Conservation (phyloP, 306 rosid species). For the Inga oerstediana region DNA sequence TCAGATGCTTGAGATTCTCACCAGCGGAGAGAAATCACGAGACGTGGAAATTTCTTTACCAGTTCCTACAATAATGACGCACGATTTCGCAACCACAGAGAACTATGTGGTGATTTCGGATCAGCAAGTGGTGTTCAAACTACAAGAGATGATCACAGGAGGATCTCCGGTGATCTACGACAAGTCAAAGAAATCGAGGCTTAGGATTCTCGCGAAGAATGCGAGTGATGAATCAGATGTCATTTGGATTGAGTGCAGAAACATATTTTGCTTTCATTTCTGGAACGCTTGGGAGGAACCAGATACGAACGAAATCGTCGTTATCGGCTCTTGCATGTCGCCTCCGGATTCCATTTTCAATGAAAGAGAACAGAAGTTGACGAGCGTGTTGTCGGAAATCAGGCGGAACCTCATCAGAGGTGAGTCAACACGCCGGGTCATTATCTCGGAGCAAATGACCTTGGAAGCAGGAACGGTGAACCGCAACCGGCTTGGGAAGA, state of each 20-base stretch:
- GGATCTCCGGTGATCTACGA: constrained; percentile 70
- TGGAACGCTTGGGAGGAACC: constrained; percentile 85
- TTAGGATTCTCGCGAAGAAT: constrained; percentile 55
- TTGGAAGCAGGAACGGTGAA: constrained; percentile 76
- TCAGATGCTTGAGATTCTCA: constrained; percentile 59
- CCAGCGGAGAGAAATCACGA: constrained; percentile 49
- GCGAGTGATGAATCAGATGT: constrained; percentile 35
- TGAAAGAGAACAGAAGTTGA: constrained; percentile 58
- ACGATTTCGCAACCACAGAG: constrained; percentile 70
- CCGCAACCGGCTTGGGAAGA: constrained; percentile 49
- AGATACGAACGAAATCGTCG: constrained; percentile 54
- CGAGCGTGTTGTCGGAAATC: constrained; percentile 59
- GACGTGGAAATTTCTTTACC: constrained; percentile 56
- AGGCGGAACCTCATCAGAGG: constrained; percentile 52
- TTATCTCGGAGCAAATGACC: constrained; percentile 47
- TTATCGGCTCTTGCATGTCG: constrained; percentile 75
- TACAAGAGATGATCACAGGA: constrained; percentile 60
- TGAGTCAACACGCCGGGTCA: constrained; percentile 47
- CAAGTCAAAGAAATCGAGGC: constrained; percentile 53
- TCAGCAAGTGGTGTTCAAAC: constrained; percentile 72
- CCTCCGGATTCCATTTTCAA: constrained; percentile 71
- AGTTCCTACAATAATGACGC: constrained; percentile 67
- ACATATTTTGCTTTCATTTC: constrained; percentile 64
- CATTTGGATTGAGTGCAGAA: constrained; percentile 56
- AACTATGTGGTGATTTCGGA: constrained; percentile 70